Base-by-base conservation (phyloP, 352 stramenopile genomes). In the Phytopythium delawarense region DNA sequence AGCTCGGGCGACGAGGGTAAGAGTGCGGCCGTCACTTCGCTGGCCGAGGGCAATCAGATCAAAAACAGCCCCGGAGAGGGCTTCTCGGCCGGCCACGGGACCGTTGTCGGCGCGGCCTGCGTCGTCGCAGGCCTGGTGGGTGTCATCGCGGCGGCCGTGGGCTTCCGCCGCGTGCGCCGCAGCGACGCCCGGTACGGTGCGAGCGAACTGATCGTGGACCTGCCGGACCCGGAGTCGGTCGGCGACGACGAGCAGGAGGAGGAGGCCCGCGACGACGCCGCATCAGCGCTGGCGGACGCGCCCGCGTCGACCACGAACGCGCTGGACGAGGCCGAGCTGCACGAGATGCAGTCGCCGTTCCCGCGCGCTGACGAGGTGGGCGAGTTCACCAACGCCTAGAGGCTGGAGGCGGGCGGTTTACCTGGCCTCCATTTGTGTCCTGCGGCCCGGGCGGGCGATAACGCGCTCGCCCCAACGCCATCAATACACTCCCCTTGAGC, bases 121-220 rank as follows among this genome's bases (percentile, higher is more conserved):
- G 23, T 65, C 21, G 18, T 74, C 16, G 63, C 62, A 25, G 49
- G 65, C 20, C 54, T 69, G 37, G n/a, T 74, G 18, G 63, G 54
- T 25, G 49, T 70, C 18, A 61, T 58, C 6, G 70, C 54, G 6
- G 66, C 67, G 37, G 39, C 72, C 30, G 49, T 77, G 30, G 66
- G 70, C 28, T 54, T 73, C 45, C 55, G 62, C 20, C 61, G 67
- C 7, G 58, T 72, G 61, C 67, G 68, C 37, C 57, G 69, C n/a
- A 76, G 69, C 59, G 62, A 76, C 55, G 62, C 69, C 1, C 60
- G 53, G 42, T 72, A 74, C 49, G 60, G 66, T 12, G 59, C 60
- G 16, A 60, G 72, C 9, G 70, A 76, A 59, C 50, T 78, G 44
- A 64, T 46, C 7, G 69, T 69, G 5, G 64, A 78, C 50, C 59